phyloP scores from a whole-genome alignment of 805 yeast species.

The Komagataella pastoris region DNA sequence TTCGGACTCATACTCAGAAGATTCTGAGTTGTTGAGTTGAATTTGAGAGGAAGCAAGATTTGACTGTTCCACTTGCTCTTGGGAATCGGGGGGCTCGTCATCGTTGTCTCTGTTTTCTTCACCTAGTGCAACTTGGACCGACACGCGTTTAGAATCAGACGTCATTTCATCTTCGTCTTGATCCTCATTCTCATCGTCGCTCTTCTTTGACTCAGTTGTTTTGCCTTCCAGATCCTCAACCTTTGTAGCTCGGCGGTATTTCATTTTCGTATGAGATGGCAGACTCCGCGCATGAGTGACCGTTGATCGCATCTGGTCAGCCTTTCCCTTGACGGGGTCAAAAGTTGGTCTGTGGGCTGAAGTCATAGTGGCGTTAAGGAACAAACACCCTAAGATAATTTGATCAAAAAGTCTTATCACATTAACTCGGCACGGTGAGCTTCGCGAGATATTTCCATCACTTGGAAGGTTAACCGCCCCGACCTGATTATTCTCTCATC shows the following conservation, averaged over 20 bases:
- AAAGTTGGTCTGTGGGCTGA: conserved; percentile 61
- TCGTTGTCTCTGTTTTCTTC: conserved; percentile 39
- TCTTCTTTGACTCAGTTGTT: background rate
- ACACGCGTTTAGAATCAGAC: conserved; percentile 1
- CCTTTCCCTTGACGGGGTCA: conserved; percentile 48
- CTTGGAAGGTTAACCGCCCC: background rate
- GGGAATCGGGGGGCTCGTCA: background rate
- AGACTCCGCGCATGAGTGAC: conserved; percentile 38
- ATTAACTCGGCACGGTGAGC: background rate
- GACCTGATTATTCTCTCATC: background rate
- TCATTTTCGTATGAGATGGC: conserved; percentile 42
- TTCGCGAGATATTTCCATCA: background rate
- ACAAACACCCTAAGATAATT: background rate
- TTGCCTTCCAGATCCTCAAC: background rate
- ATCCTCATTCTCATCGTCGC: background rate
- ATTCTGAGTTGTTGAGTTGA: conserved; percentile 1
- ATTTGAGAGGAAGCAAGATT: background rate
- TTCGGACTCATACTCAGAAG: conserved; percentile 8
- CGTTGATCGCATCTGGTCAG: conserved; percentile 24
- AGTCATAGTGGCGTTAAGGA: conserved; percentile 28
- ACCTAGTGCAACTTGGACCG: conserved; percentile 15
- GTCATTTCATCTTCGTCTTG: background rate
- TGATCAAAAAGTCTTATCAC: background rate
- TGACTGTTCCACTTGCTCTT: background rate
- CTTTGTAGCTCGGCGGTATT: conserved; percentile 20